A percentile compares a stretch with the other conserved stretches of the same genome.
phyloP scores from a whole-genome alignment of 2,329 filamentous ascomycete genomes.

The Hypoxylon sp. region DNA sequence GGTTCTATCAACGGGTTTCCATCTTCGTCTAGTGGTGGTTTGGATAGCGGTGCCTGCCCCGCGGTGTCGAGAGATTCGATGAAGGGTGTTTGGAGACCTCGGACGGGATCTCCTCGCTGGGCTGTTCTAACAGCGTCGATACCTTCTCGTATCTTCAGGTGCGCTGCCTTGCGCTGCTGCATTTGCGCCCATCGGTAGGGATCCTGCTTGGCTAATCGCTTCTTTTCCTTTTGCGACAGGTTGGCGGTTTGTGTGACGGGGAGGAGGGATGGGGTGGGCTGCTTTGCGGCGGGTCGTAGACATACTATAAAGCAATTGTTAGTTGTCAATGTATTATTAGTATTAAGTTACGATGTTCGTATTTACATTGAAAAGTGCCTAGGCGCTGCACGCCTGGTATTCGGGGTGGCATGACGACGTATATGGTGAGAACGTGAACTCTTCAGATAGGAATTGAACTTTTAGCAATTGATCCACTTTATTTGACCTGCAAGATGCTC shows the following conservation, averaged over 20 bases:
- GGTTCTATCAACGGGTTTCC: slow-evolving; percentile 53
- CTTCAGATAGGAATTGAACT: slow-evolving; percentile 16
- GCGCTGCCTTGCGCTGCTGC: slow-evolving; percentile 83
- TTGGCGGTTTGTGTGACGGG: slow-evolving; percentile 70
- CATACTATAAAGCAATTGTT: slow-evolving; percentile 59
- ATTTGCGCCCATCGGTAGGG: slow-evolving; percentile 85
- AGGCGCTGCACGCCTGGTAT: slow-evolving; percentile 68
- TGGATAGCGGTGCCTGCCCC: slow-evolving; percentile 55
- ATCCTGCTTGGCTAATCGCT: slow-evolving; percentile 74
- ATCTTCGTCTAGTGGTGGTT: slow-evolving; percentile 50
- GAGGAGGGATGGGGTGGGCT: slow-evolving; percentile 62
- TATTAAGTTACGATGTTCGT: slow-evolving; percentile 15
- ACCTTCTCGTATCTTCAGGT: slow-evolving; percentile 76
- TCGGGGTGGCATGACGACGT: slow-evolving; percentile 70
- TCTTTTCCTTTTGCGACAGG: slow-evolving; percentile 68
- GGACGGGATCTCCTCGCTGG: slow-evolving; percentile 78
- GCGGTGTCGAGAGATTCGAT: slow-evolving; percentile 80
- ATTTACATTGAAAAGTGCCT: slow-evolving; percentile 66
- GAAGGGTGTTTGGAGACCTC: slow-evolving; percentile 82
- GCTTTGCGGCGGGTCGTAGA: slow-evolving; percentile 62
- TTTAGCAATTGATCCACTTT: slow-evolving; percentile 31
- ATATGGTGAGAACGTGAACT: slow-evolving; percentile 16
- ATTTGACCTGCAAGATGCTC: neutral
- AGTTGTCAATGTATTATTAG: slow-evolving; percentile 19
- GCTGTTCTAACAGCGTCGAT: slow-evolving; percentile 71